Base-by-base conservation (phyloP, 441 rosid species). In the Syzygium malaccense region DNA sequence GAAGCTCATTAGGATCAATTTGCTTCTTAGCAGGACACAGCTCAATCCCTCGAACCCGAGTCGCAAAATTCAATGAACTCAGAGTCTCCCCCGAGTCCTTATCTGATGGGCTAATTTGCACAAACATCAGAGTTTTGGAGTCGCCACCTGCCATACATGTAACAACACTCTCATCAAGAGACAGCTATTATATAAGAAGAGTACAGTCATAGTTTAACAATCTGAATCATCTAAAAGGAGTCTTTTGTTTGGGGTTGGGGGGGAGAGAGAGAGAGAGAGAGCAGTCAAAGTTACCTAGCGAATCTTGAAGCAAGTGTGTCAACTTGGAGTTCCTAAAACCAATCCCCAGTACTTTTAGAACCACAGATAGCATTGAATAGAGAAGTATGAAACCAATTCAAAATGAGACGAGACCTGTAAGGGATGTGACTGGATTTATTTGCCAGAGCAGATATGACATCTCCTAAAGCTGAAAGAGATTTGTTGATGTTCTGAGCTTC, bases 281-380 rank as follows among this genome's bases (percentile, higher is more conserved):
- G 26, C 55, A n/a, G 49, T 20, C 68, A 64, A 3, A 83, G 79
- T 93, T 93, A 97, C 99, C 99, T 89, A 97, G 90, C 30, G 98
- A 97, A 91, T 97, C 98, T 93, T 96, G 98, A 90, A 97, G 98
- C 86, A 97, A 86, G 94, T 97, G 99, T n/a, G 99, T 97, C 92
- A 97, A 71, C 94, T 97, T 97, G 1, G 98, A 97, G 91, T 97
- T 97, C 96, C 99, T 96, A 92, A 87, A 86, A 91, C 48, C 89
- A 86, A 83, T 71, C 33, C 62, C 49, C 19, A 41, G 20, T 8
- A 56, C 41, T 19, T 33, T 85, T 23, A 85, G 87, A 85, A 85
- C 68, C 58, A 23, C 20, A 55, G 45, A 85, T 85, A 12, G 66
- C 48, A 55, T 55, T 19, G n/a, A 19, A 32, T 55, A 85, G 66